These are phyloP conservation scores for Dichomitus squalens DNA, from an alignment of 1,284 basidiomycete genomes.

Conservation along the genomic window DNA sequence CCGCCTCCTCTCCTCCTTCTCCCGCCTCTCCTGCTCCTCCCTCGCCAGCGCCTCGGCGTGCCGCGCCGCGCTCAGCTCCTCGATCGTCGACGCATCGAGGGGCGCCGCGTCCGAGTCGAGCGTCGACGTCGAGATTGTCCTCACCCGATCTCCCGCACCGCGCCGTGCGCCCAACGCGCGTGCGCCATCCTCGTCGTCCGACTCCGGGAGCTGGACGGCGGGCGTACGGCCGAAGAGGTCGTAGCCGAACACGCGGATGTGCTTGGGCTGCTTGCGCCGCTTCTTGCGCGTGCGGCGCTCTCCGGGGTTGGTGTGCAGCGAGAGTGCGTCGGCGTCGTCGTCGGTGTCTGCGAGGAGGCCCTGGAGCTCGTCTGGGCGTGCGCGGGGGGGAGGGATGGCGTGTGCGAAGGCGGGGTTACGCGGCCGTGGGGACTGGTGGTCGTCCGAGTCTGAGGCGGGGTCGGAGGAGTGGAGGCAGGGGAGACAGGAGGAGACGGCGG, in stretches of 20 bases:
- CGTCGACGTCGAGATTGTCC: slow-evolving; percentile 45
- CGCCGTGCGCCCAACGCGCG: not conserved
- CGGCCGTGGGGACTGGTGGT: slow-evolving; percentile 25
- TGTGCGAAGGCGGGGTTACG: slow-evolving; percentile 26
- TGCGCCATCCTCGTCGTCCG: slow-evolving; percentile 44
- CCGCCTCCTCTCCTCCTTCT: slow-evolving; percentile 49
- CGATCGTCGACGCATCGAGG: slow-evolving; percentile 56
- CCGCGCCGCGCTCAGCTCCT: slow-evolving; percentile 44
- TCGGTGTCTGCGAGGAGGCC: slow-evolving; percentile 53
- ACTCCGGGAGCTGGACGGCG: slow-evolving; percentile 55
- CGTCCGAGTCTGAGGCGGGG: slow-evolving; percentile 28
- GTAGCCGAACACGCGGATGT: slow-evolving; percentile 62
- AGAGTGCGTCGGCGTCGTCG: slow-evolving; percentile 63
- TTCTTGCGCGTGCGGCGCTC: slow-evolving; percentile 34
- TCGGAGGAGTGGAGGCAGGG: slow-evolving; percentile 47
- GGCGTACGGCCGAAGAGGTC: slow-evolving; percentile 62
- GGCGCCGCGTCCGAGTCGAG: slow-evolving; percentile 70
- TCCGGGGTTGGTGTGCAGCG: slow-evolving; percentile 66
- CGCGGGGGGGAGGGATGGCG: slow-evolving; percentile 41
- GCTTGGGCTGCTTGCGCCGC: slow-evolving; percentile 35
- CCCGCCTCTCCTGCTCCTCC: slow-evolving; percentile 42
- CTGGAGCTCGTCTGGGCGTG: slow-evolving; percentile 59
- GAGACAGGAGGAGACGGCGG: slow-evolving; percentile 59
- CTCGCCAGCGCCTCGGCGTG: slow-evolving; percentile 39
- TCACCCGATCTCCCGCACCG: slow-evolving; percentile 8